Conservation (phyloP, 2,329 filamentous ascomycete genomes). For the Penicillium expansum region DNA sequence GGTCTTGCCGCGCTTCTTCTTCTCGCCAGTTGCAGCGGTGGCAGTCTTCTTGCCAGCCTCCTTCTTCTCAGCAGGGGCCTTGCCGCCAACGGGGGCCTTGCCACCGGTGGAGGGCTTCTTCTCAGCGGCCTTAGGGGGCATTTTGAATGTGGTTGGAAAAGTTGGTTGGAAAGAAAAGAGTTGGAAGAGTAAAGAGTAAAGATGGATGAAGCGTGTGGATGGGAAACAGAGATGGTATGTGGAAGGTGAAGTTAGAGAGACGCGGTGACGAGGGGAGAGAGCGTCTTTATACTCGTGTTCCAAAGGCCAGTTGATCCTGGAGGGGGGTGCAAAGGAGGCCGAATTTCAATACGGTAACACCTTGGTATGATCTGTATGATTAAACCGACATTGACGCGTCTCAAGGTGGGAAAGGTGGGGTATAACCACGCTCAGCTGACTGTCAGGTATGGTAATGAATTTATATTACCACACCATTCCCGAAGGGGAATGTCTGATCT, state of each 20-base stretch:
- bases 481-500: conserved; percentile 35
- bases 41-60: conserved; percentile 98
- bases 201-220: conserved; percentile 38
- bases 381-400: conserved; percentile 30
- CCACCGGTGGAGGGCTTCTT: conserved; percentile 94
- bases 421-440: conserved; percentile 18
- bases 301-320: conserved; percentile 46
- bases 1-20: conserved; percentile 99
- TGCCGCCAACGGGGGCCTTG: conserved; percentile 77
- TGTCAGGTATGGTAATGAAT: conserved; percentile 20
- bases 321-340: conserved; percentile 40
- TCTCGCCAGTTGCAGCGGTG: conserved; percentile 82
- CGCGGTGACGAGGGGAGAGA: conserved; percentile 42
- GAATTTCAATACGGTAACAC: conserved; percentile 48
- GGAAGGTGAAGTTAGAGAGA: conserved; percentile 35
- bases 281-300: conserved; percentile 47
- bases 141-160: conserved; percentile 55
- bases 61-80: conserved; percentile 94
- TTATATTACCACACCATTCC: conserved; percentile 30
- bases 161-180: conserved; percentile 26
- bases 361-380: conserved; percentile 49
- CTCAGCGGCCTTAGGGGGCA: conserved; percentile 96
- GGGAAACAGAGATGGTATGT: conserved; percentile 33
- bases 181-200: conserved; percentile 13
- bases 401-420: conserved; percentile 9